Base-by-base conservation (phyloP, 1,284 basidiomycete species). In the Pseudozyma hubeiensis region DNA sequence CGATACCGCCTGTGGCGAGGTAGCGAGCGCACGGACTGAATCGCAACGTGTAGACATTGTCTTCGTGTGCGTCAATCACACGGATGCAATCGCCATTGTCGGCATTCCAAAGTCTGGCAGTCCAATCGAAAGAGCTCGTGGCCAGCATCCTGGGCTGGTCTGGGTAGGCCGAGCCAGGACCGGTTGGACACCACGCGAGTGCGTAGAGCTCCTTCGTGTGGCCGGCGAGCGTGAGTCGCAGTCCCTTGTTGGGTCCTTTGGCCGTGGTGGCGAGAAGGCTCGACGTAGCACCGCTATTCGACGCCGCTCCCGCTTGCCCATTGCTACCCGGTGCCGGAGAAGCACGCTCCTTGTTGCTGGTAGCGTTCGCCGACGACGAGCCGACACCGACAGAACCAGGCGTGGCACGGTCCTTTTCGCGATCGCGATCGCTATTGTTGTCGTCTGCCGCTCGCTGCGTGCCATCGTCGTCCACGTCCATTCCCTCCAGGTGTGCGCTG, bases 181-280 rank as follows among this genome's bases (percentile, higher is more conserved):
- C 78, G 2, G 75, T 77, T 0, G 80, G 79, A 44, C 77, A 75
- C 83, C 83, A 84, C 7, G 79, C 76, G 8, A 83, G 52, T 34
- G 81, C 76, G 47, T 82, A 83, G 29, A 84, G 65, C 54, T 83
- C 82, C 45, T 81, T 79, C 5, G 74, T 81, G 64, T 84, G 82
- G 11, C 82, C 82, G 2, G 57, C 47, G 2, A 84, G 65, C 34
- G 75, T 74, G 14, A 74, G 64, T 7, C 67, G 54, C 29, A 77
- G 57, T 1, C 65, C 71, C 51, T 76, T 70, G 59, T 75, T 71
- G n/a, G 73, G 68, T 11, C 73, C 73, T 19, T 72, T 75, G 40
- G 59, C 55, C 4, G 68, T 72, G 16, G 57, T 68, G 19, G 57
- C 40, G 33, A 74, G 49, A 13, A 66, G 54, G 14, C 17, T 64